Evolutionary conservation across 495 filamentous ascomycete species (phyloP).

Genomic region (Aspergillus bertholletiae): DNA sequence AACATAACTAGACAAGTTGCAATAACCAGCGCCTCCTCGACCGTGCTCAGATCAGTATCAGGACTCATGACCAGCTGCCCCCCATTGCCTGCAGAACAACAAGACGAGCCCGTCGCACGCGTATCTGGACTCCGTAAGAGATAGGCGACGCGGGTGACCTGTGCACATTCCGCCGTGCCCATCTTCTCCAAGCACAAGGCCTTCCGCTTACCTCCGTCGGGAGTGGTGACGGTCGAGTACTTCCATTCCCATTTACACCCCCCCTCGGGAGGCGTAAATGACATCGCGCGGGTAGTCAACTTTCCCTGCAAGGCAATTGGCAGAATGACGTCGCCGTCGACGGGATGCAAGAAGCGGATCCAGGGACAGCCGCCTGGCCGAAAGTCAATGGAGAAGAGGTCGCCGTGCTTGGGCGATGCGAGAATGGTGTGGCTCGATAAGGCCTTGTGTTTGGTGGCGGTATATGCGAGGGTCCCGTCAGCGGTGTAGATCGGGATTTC

Average conservation of each 20-base stretch:
- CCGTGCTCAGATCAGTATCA: neutral
- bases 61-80: neutral
- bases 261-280: neutral
- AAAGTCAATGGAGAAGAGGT: neutral
- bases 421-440: neutral
- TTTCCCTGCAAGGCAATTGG: neutral
- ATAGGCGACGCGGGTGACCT: neutral
- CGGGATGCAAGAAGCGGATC: neutral
- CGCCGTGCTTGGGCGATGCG: neutral
- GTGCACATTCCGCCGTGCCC: neutral
- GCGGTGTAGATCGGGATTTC: neutral
- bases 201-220: neutral
- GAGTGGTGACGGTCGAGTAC: neutral
- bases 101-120: neutral
- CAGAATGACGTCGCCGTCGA: neutral
- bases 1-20: neutral
- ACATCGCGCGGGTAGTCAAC: neutral
- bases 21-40: neutral
- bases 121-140: neutral
- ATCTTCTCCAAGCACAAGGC: neutral
- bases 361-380: neutral
- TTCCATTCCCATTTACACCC: neutral
- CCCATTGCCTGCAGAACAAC: neutral
- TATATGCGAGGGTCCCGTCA: neutral
- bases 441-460: neutral